Base-by-base conservation (phyloP, 78 protist species). In the Emiliania huxleyi region DNA sequence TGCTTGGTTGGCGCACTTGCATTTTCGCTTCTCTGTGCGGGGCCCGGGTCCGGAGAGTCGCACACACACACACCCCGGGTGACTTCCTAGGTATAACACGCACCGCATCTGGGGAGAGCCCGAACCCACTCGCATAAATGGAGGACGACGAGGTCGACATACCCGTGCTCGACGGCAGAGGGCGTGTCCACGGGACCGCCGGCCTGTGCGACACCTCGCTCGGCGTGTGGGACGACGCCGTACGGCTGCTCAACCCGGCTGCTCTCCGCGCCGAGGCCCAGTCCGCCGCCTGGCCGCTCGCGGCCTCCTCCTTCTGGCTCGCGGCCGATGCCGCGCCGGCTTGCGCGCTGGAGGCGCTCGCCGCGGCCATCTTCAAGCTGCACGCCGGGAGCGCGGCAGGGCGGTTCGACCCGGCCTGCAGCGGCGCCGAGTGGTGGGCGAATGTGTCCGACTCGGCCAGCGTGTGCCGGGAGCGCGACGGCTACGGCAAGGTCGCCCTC, bases 381-480 rank as follows among this genome's bases (percentile, higher is more conserved):
- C 81, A 71, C 81, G 73, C n/a, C 33, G 33, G 38, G 73, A 12
- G 21, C 42, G 5, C 44, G 1, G 81, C 35, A 1, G 42, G 12
- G 18, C 21, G 4, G 40, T 1, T 35, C 81, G 43, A 35, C 42
- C 43, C 37, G 37, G 37, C 35, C 42, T 19, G n/a, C 43, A 15
- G 33, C 33, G 81, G 81, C 81, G 35, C 42, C 81, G 81, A 71
- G 81, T 71, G 81, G 81, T 71, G 81, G 81, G 81, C 81, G 18
- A 71, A 71, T 22, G 35, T 71, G 81, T 33, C 33, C 42, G n/a
- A 22, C 2, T 71, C 81, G 81, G 81, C 15, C 43, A 12, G 12
- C 40, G 21, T 71, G 21, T 8, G 43, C n/a, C 75, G 75, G 18
- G 62, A 52, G 62, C 62, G 15, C 15, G 62, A 15, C 15, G 81